Conservation (phyloP, 768 basidiomycete genomes). For the Mycena belliarum region DNA sequence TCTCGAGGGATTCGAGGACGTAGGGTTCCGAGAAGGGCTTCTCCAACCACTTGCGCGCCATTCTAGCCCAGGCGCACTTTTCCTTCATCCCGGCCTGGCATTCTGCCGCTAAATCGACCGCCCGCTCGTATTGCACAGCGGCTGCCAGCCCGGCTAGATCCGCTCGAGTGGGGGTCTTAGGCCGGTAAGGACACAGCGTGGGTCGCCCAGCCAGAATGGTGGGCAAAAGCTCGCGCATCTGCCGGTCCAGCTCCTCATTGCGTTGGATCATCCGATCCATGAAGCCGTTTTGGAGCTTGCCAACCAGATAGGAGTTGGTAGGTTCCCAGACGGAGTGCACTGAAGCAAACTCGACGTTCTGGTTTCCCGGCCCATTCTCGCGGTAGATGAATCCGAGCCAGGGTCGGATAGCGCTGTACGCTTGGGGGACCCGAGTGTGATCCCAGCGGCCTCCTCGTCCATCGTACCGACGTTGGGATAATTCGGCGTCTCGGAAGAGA, state of each 20-base stretch:
- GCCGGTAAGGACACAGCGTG: too few species aligned
- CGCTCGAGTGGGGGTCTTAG: too few species aligned
- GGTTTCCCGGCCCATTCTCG: not conserved
- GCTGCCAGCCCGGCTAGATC: too few species aligned
- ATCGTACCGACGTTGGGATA: slow-evolving; percentile 3
- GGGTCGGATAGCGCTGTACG: not conserved
- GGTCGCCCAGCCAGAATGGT: too few species aligned
- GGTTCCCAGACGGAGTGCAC: not conserved
- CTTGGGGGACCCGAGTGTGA: slow-evolving; percentile 1
- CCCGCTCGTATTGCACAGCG: too few species aligned
- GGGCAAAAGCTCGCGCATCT: not conserved
- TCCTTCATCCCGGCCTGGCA: too few species aligned
- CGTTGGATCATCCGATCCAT: not conserved
- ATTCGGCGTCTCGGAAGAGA: not conserved
- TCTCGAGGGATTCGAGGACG: too few species aligned
- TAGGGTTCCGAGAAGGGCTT: too few species aligned
- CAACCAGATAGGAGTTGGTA: not conserved
- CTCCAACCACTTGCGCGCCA: too few species aligned
- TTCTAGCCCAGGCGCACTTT: too few species aligned
- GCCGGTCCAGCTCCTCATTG: not conserved
- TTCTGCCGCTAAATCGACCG: too few species aligned
- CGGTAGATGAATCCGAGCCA: not conserved
- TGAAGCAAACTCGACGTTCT: not conserved
- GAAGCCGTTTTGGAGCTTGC: not conserved
- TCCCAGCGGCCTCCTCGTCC: slow-evolving; percentile 19